A percentile compares a stretch with the other conserved stretches of the same genome.
phyloP scores from a whole-genome alignment of 2,329 filamentous ascomycete genomes.

The Graphilbum fragrans region DNA sequence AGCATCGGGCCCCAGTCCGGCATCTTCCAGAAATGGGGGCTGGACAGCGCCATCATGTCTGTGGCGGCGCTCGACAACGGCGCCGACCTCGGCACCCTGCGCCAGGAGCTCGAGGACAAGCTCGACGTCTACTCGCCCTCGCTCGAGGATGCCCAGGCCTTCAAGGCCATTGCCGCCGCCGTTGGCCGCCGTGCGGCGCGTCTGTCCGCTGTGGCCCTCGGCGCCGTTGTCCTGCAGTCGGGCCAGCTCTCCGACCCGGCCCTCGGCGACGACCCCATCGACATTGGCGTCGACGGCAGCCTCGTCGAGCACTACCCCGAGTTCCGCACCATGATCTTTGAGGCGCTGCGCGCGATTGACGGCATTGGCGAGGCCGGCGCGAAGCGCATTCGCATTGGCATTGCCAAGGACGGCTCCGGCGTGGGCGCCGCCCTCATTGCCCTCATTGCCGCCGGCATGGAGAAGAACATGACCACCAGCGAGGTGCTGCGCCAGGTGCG shows the following conservation, averaged over 20 bases:
- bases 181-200: constrained; percentile 82
- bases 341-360: constrained; percentile 64
- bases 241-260: constrained; percentile 52
- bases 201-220: constrained; percentile 78
- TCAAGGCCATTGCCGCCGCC: constrained; percentile 71
- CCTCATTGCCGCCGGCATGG: constrained; percentile 64
- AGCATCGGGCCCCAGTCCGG: constrained; percentile 51
- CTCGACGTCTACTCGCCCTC: constrained; percentile 67
- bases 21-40: constrained; percentile 71
- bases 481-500: constrained; percentile 31
- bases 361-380: constrained; percentile 70
- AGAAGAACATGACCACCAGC: constrained; percentile 25
- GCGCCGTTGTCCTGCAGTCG: constrained; percentile 69
- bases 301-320: constrained; percentile 92
- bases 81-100: constrained; percentile 57
- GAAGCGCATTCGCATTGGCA: constrained; percentile 81
- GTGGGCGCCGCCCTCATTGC: constrained; percentile 95
- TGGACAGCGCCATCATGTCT: constrained; percentile 85
- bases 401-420: constrained; percentile 91
- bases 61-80: constrained; percentile 73
- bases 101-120: constrained; percentile 65
- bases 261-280: constrained; percentile 55
- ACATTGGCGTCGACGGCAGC: constrained; percentile 89
- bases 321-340: constrained; percentile 79
- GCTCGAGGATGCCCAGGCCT: constrained; percentile 74